phyloP scores from a whole-genome alignment of 2,329 filamentous ascomycete species.

The Lasiodiplodia sp. region DNA sequence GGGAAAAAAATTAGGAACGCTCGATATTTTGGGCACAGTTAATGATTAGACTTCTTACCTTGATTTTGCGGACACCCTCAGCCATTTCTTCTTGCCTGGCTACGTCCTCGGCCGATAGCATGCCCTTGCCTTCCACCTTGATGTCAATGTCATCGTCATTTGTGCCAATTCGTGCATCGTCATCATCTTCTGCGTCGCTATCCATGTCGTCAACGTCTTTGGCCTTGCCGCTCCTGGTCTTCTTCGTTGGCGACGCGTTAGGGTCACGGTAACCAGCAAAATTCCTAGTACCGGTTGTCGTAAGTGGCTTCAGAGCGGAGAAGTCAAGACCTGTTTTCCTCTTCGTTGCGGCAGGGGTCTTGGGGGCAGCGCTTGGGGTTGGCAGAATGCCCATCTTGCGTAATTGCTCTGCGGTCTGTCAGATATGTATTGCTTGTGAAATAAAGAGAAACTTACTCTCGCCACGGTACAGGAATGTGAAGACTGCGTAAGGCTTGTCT shows the following conservation, averaged over 20 bases:
- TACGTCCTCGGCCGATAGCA: conserved; percentile 73
- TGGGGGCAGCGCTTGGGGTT: conserved; percentile 67
- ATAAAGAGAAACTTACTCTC: conserved; percentile 72
- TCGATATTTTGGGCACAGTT: neutral
- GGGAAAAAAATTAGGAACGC: neutral
- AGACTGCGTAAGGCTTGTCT: conserved; percentile 94
- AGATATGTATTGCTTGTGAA: conserved; percentile 11
- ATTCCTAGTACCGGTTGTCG: conserved; percentile 85
- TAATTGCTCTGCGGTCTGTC: conserved; percentile 73
- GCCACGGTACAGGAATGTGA: conserved; percentile 97
- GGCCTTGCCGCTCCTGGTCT: conserved; percentile 62
- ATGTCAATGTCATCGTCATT: conserved; percentile 65
- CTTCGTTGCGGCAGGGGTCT: conserved; percentile 71
- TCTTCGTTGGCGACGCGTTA: conserved; percentile 55
- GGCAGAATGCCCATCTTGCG: conserved; percentile 93
- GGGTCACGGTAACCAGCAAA: conserved; percentile 87
- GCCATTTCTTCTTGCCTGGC: conserved; percentile 76
- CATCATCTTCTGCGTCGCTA: conserved; percentile 76
- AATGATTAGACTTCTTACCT: conserved; percentile 60
- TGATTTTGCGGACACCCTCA: conserved; percentile 82
- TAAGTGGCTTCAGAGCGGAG: conserved; percentile 81
- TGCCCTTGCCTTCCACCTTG: conserved; percentile 61
- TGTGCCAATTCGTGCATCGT: conserved; percentile 66
- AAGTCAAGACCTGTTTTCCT: conserved; percentile 88
- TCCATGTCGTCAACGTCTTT: conserved; percentile 71